Conservation (phyloP, 176 grass and related monocot genomes). For the Triticum aestivum region IWGSC_CS_RefSeq_v2.1 NC_057800.1:129133561-129134060, state of each 20-base stretch:
- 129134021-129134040: not conserved
- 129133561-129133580: not conserved
- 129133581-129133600: not conserved
- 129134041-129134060: not conserved
- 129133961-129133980: not conserved
- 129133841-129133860: too few species aligned
- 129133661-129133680: not conserved
- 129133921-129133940: not conserved
- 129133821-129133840: too few species aligned
- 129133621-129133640: not conserved
- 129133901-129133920: not conserved
- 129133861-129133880: not conserved
- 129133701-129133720: not conserved
- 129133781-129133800: too few species aligned
- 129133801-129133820: too few species aligned
- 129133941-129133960: not conserved
- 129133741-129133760: too few species aligned
- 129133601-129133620: too few species aligned
- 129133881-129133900: not conserved
- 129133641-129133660: not conserved
- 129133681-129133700: too few species aligned
- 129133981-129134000: not conserved
- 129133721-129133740: not conserved
- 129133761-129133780: too few species aligned
- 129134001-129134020: not conserved